These are phyloP conservation scores for Noccaea caerulescens DNA, from an alignment of 345 rosid species.

Conservation along the genomic window DNA sequence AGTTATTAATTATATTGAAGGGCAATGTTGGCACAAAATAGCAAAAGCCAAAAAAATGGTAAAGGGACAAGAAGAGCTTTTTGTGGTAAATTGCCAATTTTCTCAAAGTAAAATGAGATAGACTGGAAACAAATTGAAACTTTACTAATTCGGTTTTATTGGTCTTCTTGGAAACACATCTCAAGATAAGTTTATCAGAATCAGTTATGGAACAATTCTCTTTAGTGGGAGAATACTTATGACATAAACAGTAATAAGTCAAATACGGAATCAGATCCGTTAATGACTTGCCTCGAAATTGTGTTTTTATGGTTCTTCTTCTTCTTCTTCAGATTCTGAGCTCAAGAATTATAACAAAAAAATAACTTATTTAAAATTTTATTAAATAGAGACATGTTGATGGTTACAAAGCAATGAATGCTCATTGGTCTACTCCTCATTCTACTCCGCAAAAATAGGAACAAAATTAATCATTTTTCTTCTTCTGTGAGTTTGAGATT, in stretches of 20 bases:
- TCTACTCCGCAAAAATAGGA: constrained; percentile 40
- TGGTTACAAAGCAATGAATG: constrained; percentile 37
- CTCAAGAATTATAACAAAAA: neutral
- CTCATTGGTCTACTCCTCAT: constrained; percentile 35
- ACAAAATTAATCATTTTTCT: neutral
- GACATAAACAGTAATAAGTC: constrained; percentile 32
- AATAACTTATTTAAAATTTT: neutral
- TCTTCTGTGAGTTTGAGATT: constrained; percentile 23
- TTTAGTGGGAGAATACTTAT: constrained; percentile 39
- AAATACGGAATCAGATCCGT: constrained; percentile 39
- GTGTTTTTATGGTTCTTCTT: neutral
- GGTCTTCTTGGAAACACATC: constrained; percentile 24
- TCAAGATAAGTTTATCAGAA: constrained; percentile 20
- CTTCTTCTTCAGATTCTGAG: neutral
- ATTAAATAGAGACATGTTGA: constrained; percentile 31
- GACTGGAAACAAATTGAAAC: constrained; percentile 8
- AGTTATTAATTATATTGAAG: no score
- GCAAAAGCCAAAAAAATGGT: no score
- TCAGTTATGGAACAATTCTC: constrained; percentile 21
- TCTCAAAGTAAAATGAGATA: no score
- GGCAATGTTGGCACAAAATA: no score
- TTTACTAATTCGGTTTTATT: constrained; percentile 19
- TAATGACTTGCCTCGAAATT: constrained; percentile 15
- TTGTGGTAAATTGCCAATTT: no score
- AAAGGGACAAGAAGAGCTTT: no score